Base-by-base conservation (phyloP, 1,139 yeast species). In the Hansenula lynferdii region DNA sequence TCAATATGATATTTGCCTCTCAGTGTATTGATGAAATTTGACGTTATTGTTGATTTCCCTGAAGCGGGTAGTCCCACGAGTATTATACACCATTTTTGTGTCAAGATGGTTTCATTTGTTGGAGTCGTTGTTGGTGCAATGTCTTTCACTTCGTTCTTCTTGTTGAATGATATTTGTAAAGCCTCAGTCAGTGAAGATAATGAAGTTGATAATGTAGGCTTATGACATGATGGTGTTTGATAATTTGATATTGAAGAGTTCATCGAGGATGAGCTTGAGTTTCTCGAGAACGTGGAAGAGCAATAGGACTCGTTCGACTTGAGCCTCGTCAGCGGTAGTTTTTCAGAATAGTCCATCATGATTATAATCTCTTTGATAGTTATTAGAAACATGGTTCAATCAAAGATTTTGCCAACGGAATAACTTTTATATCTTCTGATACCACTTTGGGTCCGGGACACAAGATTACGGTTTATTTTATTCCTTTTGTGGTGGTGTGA, bases 41-140 rank as follows among this genome's bases (percentile, higher is more conserved):
- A 65, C 29, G 81, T 71, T 15, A 80, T 63, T 10, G 87, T 77
- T 19, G 85, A 77, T 58, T 82, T 82, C 3, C 89, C 90, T 19
- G 76, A 67, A 1, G 89, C 89, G 0, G 90, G 89, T 34, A 82
- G 62, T 0, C 89, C 90, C 11, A 80, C 80, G 34, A 81, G 56
- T 39, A 82, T 66, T 14, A 78, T 58, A 12, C 70, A 61, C 62
- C 68, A 69, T 40, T 49, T 53, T 8, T 50, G 34, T 3, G 35
- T 37, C 9, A 39, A 33, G 3, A 25, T 38, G 8, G 47, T 44
- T 32, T 51, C 57, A 34, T 48, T 50, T 6, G 49, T 45, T 8
- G 57, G 56, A 1, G 57, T 51, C 3, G 57, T 51, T 4, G 54
- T 53, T 15, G 50, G 39, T 15, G 25, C 34, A 24, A 12, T 14